A percentile compares a stretch with the other conserved stretches of the same genome.
phyloP scores from a whole-genome alignment of 371 early-diverging fungal genomes.

The Entomophthora muscae region DNA sequence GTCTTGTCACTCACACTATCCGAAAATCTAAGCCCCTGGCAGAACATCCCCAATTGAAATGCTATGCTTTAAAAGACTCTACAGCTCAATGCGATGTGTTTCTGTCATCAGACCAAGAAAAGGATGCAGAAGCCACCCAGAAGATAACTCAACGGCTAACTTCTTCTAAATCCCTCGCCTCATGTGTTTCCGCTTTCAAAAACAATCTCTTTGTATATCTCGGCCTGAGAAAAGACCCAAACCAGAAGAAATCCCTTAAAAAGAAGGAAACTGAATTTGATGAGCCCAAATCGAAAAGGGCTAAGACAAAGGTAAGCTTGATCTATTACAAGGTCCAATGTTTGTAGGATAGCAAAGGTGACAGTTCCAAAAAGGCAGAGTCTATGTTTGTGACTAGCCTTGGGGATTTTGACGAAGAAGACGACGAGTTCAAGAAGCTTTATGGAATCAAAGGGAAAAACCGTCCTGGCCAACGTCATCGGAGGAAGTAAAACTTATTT shows the following conservation, averaged over 20 bases:
- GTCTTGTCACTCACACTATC: background rate
- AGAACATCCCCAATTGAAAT: background rate
- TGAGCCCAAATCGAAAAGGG: too few species aligned
- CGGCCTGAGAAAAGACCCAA: background rate
- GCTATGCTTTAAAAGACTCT: background rate
- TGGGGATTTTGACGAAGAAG: background rate
- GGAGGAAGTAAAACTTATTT: background rate
- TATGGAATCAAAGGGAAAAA: constrained; percentile 3
- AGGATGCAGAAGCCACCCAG: background rate
- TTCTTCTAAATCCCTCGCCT: background rate
- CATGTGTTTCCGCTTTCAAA: background rate
- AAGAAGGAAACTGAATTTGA: too few species aligned
- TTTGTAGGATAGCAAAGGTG: too few species aligned
- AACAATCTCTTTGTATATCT: background rate
- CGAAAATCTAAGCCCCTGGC: background rate
- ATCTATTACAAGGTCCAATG: too few species aligned
- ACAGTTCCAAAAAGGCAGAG: background rate
- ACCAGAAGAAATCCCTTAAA: too few species aligned
- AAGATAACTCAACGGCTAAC: background rate
- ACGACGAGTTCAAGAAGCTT: constrained; percentile 1
- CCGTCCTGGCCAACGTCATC: background rate
- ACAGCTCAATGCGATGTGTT: background rate
- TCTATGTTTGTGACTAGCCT: background rate
- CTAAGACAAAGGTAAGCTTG: too few species aligned
- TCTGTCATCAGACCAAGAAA: background rate